Percentiles rank a stretch among this genome's conserved stretches.
Evolutionary conservation across 2,329 filamentous ascomycete species (phyloP).

Genomic region (Arthrobotrys megalospora): DNA sequence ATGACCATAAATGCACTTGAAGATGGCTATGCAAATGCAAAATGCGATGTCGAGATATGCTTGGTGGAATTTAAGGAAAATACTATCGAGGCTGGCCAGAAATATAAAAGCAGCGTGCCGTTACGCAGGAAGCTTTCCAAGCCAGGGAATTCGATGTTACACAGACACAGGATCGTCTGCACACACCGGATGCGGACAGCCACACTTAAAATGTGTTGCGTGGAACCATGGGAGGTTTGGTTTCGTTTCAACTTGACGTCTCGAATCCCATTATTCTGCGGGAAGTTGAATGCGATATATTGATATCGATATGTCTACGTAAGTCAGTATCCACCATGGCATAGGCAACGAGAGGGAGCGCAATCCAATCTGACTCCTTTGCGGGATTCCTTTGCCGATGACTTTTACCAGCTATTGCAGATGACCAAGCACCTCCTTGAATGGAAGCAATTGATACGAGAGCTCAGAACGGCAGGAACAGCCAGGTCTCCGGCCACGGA

Average conservation of each 20-base stretch:
- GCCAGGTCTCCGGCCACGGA: constrained; percentile 1
- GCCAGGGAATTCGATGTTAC: background rate
- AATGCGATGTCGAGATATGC: no score
- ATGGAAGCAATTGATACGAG: background rate
- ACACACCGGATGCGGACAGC: background rate
- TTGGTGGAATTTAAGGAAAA: no score
- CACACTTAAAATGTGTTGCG: constrained; percentile 2
- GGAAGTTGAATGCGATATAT: background rate
- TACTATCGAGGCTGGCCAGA: no score
- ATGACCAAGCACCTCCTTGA: constrained; percentile 14
- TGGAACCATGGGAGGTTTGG: background rate
- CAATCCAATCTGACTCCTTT: background rate
- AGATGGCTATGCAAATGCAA: no score
- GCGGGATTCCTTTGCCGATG: constrained; percentile 14
- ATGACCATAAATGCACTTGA: no score
- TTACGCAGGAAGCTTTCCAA: background rate
- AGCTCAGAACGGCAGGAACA: background rate
- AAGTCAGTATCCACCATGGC: background rate
- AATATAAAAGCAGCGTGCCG: background rate
- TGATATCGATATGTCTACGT: background rate
- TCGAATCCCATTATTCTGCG: background rate
- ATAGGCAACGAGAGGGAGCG: background rate
- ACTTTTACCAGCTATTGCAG: background rate
- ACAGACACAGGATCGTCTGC: background rate
- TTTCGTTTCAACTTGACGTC: background rate